Evolutionary conservation across 176 grass and related monocot genomes (phyloP).

Genomic region (Avena sativa): DNA sequence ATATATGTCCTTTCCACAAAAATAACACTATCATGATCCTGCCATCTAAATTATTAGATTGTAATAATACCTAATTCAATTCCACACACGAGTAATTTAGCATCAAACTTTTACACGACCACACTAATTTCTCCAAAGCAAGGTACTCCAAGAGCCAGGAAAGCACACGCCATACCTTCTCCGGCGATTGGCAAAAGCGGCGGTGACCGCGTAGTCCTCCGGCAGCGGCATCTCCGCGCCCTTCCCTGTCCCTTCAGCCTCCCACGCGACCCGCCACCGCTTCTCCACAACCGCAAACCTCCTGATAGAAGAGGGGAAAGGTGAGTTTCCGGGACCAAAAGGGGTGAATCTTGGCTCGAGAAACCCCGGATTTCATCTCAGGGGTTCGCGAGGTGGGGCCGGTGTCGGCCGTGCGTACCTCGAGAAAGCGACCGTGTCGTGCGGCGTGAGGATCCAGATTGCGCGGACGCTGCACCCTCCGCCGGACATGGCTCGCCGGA

Average conservation of each 20-base stretch:
- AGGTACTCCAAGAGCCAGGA: background rate
- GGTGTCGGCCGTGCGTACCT: constrained; percentile 48
- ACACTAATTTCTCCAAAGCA: background rate
- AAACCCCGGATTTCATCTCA: background rate
- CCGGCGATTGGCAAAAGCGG: constrained; percentile 72
- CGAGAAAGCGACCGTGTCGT: constrained; percentile 76
- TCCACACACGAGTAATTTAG: constrained; percentile 1
- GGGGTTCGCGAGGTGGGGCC: background rate
- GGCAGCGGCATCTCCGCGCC: constrained; percentile 53
- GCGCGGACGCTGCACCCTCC: constrained; percentile 78
- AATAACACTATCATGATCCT: background rate
- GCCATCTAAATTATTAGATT: background rate
- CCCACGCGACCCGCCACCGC: constrained; percentile 69
- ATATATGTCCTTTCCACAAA: background rate
- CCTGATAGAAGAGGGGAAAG: constrained; percentile 33
- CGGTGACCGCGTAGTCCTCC: constrained; percentile 64
- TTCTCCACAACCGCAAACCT: constrained; percentile 90
- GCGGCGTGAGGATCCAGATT: constrained; percentile 78
- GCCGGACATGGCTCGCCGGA: constrained; percentile 53
- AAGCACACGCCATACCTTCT: constrained; percentile 48
- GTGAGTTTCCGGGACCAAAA: constrained; percentile 10
- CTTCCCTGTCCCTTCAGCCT: constrained; percentile 43
- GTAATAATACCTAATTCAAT: constrained; percentile 22
- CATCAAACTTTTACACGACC: background rate
- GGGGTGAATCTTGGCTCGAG: constrained; percentile 5